Conservation (phyloP, 2,329 filamentous ascomycete species). For the Aspergillus sclerotialis region DNA sequence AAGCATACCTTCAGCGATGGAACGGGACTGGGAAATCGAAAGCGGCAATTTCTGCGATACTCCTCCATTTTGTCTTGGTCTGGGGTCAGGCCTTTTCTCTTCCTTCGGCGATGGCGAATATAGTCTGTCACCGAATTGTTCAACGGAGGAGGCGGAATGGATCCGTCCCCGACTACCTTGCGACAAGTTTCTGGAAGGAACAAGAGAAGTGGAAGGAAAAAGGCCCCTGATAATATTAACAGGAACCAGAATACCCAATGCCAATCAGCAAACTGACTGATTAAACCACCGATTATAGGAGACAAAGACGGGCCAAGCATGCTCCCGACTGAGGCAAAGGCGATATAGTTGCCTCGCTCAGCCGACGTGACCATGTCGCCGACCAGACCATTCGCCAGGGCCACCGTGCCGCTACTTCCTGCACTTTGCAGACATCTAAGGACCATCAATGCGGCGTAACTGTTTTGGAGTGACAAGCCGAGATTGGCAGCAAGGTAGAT, state of each 20-base stretch:
- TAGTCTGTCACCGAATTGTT: slow-evolving; percentile 17
- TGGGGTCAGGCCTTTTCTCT: slow-evolving; percentile 3
- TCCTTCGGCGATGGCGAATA: slow-evolving; percentile 15
- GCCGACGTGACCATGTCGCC: slow-evolving; percentile 41
- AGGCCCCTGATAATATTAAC: slow-evolving; percentile 44
- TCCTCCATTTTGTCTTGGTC: slow-evolving; percentile 6
- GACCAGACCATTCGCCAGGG: slow-evolving; percentile 34
- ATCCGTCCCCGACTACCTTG: slow-evolving; percentile 34
- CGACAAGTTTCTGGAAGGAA: slow-evolving; percentile 49
- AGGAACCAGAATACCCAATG: slow-evolving; percentile 61
- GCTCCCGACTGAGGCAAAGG: slow-evolving; percentile 38
- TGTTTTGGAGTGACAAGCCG: slow-evolving; percentile 32
- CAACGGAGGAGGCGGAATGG: slow-evolving; percentile 16
- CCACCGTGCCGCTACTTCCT: slow-evolving; percentile 35
- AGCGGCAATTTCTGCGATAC: slow-evolving; percentile 9
- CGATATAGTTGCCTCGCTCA: slow-evolving; percentile 56
- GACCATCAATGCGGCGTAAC: slow-evolving; percentile 31
- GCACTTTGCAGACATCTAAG: slow-evolving; percentile 35
- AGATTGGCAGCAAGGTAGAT: slow-evolving; percentile 38
- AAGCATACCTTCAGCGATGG: slow-evolving; percentile 29
- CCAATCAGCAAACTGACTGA: slow-evolving; percentile 62
- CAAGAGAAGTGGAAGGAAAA: slow-evolving; percentile 49
- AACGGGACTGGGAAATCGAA: slow-evolving; percentile 32
- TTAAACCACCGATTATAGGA: slow-evolving; percentile 57
- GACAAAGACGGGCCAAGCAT: slow-evolving; percentile 46